Evolutionary conservation across 352 stramenopile species (phyloP).

Genomic region (Halophytophthora batemanensis): DNA sequence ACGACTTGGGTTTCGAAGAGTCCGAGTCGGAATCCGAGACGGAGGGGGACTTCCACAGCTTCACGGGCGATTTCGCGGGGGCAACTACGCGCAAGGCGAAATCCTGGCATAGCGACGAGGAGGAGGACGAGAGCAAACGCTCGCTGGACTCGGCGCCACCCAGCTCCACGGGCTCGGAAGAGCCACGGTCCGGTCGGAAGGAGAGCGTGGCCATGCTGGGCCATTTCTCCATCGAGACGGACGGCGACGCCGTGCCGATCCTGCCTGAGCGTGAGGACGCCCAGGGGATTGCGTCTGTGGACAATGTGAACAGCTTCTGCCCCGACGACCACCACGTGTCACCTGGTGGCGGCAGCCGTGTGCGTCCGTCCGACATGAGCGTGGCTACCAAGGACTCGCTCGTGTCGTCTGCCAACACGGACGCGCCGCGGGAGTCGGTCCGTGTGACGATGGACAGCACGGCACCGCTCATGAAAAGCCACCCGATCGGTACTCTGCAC

Average conservation of each 20-base stretch:
- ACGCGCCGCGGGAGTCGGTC: constrained; percentile 56
- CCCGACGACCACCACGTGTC: constrained; percentile 27
- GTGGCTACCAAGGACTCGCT: constrained; percentile 13
- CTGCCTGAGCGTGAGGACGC: constrained; percentile 51
- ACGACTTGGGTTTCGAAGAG: constrained; percentile 54
- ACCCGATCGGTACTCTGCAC: constrained; percentile 76
- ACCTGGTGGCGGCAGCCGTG: constrained; percentile 25
- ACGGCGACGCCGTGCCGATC: constrained; percentile 45
- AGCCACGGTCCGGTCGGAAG: constrained; percentile 36
- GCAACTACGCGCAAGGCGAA: constrained; percentile 11
- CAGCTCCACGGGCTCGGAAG: constrained; percentile 18
- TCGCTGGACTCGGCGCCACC: constrained; percentile 10
- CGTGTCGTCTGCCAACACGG: constrained; percentile 36
- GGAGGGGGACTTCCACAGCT: constrained; percentile 36
- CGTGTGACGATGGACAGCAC: constrained; percentile 71
- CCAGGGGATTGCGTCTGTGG: constrained; percentile 47
- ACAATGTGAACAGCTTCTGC: constrained; percentile 51
- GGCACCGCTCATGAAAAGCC: constrained; percentile 68
- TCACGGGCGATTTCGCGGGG: constrained; percentile 36
- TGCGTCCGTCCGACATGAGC: constrained; percentile 38
- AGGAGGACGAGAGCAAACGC: constrained; percentile 25
- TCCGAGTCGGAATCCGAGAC: constrained; percentile 30
- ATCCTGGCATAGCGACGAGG: constrained; percentile 17
- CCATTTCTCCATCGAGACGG: constrained; percentile 65
- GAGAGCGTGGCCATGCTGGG: constrained; percentile 72